phyloP scores from a whole-genome alignment of 805 yeast species.

The Saccharomycopsis sp. region DNA sequence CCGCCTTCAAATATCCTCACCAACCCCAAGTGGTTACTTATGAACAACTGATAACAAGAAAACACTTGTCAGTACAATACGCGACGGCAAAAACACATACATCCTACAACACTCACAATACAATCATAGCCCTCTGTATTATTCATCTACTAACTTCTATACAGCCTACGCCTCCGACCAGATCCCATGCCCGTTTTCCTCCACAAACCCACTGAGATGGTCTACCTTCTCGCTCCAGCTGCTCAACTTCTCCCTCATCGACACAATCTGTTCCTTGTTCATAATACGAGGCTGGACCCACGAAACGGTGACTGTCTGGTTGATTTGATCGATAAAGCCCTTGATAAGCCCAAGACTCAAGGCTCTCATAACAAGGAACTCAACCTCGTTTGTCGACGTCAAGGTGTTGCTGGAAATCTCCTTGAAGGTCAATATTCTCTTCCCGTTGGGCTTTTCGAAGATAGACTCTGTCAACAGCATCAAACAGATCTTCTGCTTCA shows the following conservation, averaged over 20 bases:
- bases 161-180: conserved; percentile 46
- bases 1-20: too few relatives aligned
- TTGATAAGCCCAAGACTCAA: conserved; percentile 73
- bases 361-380: conserved; percentile 86
- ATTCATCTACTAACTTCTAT: too few relatives aligned
- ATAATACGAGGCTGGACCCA: conserved; percentile 97
- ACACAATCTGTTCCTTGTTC: conserved; percentile 69
- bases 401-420: conserved; percentile 71
- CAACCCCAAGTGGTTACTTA: too few relatives aligned
- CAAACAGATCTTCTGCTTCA: conserved; percentile 85
- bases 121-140: too few relatives aligned
- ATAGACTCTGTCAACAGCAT: conserved; percentile 88
- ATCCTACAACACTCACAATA: too few relatives aligned
- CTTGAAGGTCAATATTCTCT: conserved; percentile 63
- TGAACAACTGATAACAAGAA: too few relatives aligned
- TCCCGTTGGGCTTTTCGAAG: conserved; percentile 66
- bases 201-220: conserved; percentile 55
- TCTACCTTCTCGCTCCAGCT: conserved; percentile 77
- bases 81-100: background rate
- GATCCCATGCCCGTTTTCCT: conserved; percentile 51
- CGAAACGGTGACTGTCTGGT: conserved; percentile 65
- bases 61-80: too few relatives aligned
- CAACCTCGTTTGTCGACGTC: conserved; percentile 60
- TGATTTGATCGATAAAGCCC: conserved; percentile 89
- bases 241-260: conserved; percentile 65